phyloP scores from a whole-genome alignment of 2,329 filamentous ascomycete species.

The Verticillium zaregamsianum region DNA sequence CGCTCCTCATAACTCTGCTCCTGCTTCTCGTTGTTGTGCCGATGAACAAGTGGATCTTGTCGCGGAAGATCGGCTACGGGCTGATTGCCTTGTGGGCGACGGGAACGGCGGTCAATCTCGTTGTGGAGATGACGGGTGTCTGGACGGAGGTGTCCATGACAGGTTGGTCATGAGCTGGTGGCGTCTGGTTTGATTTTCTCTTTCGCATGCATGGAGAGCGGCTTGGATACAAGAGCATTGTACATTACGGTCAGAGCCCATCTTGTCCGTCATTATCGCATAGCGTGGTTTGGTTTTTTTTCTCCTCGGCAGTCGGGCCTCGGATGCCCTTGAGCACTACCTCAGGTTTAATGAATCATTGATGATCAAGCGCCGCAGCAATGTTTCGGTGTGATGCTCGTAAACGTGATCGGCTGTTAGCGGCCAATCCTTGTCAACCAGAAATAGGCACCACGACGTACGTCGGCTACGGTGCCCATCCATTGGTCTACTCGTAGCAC shows the following conservation, averaged over 20 bases:
- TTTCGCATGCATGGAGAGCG: neutral
- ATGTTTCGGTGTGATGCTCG: neutral
- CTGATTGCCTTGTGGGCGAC: constrained; percentile 76
- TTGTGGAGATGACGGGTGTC: constrained; percentile 66
- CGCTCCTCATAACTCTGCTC: constrained; percentile 74
- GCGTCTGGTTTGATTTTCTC: neutral
- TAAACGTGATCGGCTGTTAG: neutral
- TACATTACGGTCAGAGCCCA: neutral
- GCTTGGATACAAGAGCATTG: neutral
- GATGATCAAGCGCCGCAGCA: neutral
- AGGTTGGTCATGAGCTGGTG: neutral
- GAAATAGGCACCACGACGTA: neutral
- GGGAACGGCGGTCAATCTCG: constrained; percentile 77
- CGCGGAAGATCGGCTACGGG: constrained; percentile 73
- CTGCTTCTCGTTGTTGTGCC: constrained; percentile 78
- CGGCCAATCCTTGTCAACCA: no score
- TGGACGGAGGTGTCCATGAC: constrained; percentile 33
- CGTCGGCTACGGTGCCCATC: neutral
- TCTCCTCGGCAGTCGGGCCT: neutral
- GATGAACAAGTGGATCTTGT: constrained; percentile 81
- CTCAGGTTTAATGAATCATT: neutral
- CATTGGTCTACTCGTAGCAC: neutral
- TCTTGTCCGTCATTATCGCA: neutral
- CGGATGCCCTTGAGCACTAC: neutral
- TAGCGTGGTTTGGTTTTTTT: neutral